Percentiles rank a stretch among this genome's conserved stretches.
Conservation (phyloP, 2,329 filamentous ascomycete genomes). For the Stemphylium vesicarium region DNA sequence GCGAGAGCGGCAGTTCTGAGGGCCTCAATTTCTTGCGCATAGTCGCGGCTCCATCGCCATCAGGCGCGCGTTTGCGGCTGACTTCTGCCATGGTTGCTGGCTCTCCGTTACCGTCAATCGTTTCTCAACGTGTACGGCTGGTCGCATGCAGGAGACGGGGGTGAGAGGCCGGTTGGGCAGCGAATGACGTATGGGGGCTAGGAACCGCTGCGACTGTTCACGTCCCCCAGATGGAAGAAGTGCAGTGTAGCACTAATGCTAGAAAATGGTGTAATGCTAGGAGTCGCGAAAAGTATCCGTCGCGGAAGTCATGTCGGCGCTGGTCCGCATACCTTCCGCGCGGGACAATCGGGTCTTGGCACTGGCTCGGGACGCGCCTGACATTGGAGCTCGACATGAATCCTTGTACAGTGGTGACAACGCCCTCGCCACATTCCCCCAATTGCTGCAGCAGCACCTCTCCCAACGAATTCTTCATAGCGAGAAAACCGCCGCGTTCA, state of each 20-base stretch:
- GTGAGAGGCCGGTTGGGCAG: neutral
- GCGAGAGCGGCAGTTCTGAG: conserved; percentile 75
- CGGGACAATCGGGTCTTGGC: too few species aligned
- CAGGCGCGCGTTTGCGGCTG: conserved; percentile 39
- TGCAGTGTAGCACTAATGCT: conserved; percentile 6
- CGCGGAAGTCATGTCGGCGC: conserved; percentile 13
- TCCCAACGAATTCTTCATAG: conserved; percentile 9
- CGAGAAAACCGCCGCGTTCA: conserved; percentile 2
- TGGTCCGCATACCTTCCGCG: too few species aligned
- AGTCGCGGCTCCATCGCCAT: conserved; percentile 37
- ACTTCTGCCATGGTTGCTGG: conserved; percentile 41
- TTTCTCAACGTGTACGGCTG: neutral
- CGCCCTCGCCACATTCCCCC: conserved; percentile 26
- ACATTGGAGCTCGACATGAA: conserved; percentile 10
- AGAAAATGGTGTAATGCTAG: conserved; percentile 1
- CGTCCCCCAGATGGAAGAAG: conserved; percentile 8
- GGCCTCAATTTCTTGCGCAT: conserved; percentile 70
- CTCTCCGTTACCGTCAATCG: conserved; percentile 5
- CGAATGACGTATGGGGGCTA: conserved; percentile 5
- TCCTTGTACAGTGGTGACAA: conserved; percentile 27
- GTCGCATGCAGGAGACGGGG: conserved; percentile 8
- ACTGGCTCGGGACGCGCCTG: neutral
- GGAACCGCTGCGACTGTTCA: neutral
- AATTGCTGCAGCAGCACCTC: conserved; percentile 21
- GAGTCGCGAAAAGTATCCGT: conserved; percentile 6